These are phyloP conservation scores for Scalesia atractyloides DNA, from an alignment of 129 eudicot species.

Conservation along the genomic window DNA sequence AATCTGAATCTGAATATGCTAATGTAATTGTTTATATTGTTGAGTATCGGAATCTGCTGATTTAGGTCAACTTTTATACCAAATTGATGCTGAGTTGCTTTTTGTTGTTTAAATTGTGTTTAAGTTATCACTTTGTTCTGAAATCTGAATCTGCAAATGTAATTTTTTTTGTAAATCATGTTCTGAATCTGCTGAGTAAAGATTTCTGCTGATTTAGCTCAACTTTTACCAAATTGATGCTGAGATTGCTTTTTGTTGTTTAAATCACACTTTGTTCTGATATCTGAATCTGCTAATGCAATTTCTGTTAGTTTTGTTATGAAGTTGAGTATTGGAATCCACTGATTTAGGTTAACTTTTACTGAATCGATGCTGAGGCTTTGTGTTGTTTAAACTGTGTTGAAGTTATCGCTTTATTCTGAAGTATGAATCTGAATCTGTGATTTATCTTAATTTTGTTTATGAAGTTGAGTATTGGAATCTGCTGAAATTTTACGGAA, in stretches of 20 bases:
- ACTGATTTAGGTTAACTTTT: not conserved
- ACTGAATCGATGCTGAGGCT: not conserved
- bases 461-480: not conserved
- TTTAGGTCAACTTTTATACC: not conserved
- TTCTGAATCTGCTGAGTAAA: not conserved
- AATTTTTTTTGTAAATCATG: too few relatives aligned
- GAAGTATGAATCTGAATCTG: not conserved
- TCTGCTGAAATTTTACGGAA: not conserved
- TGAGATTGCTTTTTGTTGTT: not conserved
- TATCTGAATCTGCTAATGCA: too few relatives aligned
- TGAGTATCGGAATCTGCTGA: conserved; percentile 13
- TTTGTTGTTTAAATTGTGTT: too few relatives aligned
- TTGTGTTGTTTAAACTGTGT: not conserved
- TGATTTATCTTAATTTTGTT: not conserved
- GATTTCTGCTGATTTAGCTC: not conserved
- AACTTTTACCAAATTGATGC: not conserved
- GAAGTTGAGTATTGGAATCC: not conserved
- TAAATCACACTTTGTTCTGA: not conserved
- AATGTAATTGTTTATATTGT: conserved; percentile 1
- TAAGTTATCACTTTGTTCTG: too few relatives aligned
- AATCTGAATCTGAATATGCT: too few relatives aligned
- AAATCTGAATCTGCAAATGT: too few relatives aligned
- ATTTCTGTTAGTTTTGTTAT: not conserved
- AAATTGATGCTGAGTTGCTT: too few relatives aligned
- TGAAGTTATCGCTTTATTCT: not conserved